These are phyloP conservation scores for Boletellus ananas DNA, from an alignment of 768 basidiomycete species.

Conservation along the genomic window DNA sequence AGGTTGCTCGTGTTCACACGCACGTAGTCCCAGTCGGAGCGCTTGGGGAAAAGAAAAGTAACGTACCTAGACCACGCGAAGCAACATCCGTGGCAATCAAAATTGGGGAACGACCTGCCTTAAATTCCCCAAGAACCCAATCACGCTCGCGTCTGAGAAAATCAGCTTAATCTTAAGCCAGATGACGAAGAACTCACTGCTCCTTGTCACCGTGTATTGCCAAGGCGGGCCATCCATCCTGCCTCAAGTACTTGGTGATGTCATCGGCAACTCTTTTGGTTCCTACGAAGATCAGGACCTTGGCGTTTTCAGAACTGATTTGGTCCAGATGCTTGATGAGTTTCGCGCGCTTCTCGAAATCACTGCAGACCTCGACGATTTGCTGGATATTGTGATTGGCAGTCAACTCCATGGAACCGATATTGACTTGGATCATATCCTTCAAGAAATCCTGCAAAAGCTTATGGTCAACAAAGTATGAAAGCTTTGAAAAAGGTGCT, in stretches of 20 bases:
- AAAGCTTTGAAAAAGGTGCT: background rate
- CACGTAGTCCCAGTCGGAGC: constrained; percentile 31
- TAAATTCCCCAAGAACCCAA: constrained; percentile 98
- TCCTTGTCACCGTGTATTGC: constrained; percentile 99
- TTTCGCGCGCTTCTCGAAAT: constrained; percentile 95
- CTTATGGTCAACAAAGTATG: background rate
- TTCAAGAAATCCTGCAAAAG: constrained; percentile 78
- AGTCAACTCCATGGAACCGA: constrained; percentile 96
- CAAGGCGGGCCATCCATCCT: constrained; percentile 99
- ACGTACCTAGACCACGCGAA: constrained; percentile 99
- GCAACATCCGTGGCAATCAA: constrained; percentile 99
- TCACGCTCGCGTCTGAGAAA: constrained; percentile 85
- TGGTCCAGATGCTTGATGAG: constrained; percentile 95
- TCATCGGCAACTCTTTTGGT: constrained; percentile 99
- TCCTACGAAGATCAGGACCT: constrained; percentile 97
- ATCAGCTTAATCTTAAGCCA: background rate
- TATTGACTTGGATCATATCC: constrained; percentile 98
- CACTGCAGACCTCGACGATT: constrained; percentile 93
- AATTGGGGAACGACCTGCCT: constrained; percentile 95
- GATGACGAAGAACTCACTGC: constrained; percentile 57
- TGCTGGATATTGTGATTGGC: constrained; percentile 98
- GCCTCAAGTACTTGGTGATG: constrained; percentile 94
- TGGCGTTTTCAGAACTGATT: constrained; percentile 95
- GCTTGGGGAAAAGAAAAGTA: constrained; percentile 35
- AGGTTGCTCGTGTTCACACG: constrained; percentile 30